A percentile compares a stretch with the other conserved stretches of the same genome.
Evolutionary conservation across 805 yeast species (phyloP).

Genomic region (Nakazawaea wickerhamii): DNA sequence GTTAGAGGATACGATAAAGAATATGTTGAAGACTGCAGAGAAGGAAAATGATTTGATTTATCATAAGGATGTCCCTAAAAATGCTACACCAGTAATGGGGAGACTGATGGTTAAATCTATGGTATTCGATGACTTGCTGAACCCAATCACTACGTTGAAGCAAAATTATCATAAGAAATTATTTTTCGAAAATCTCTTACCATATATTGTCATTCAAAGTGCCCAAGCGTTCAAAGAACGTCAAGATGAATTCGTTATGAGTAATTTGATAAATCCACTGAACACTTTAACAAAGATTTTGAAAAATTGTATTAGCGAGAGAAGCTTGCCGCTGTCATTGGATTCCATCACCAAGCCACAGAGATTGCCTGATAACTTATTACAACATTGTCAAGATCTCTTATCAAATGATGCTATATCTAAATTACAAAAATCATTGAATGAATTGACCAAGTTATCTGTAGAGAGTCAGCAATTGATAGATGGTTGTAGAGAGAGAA

Average conservation of each 20-base stretch:
- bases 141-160: constrained; percentile 23
- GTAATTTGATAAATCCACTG: constrained; percentile 42
- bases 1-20: constrained; percentile 38
- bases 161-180: constrained; percentile 21
- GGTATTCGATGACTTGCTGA: constrained; percentile 31
- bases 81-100: constrained; percentile 36
- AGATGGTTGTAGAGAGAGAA: constrained; percentile 37
- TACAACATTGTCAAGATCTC: constrained; percentile 51
- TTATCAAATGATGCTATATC: constrained; percentile 46
- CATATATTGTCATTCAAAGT: constrained; percentile 58
- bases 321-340: constrained; percentile 55
- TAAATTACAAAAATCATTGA: constrained; percentile 34
- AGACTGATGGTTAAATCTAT: constrained; percentile 53
- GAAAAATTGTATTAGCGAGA: constrained; percentile 36
- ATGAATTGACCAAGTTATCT: constrained; percentile 41
- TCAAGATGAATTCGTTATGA: constrained; percentile 45
- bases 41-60: constrained; percentile 81
- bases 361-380: constrained; percentile 51
- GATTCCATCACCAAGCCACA: constrained; percentile 56
- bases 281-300: constrained; percentile 40
- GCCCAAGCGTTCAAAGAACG: constrained; percentile 67
- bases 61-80: constrained; percentile 55
- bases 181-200: constrained; percentile 60
- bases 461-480: constrained; percentile 36
- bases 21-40: constrained; percentile 49